Conservation (phyloP, 371 early-diverging fungal species). For the Mucor lusitanicus region DNA sequence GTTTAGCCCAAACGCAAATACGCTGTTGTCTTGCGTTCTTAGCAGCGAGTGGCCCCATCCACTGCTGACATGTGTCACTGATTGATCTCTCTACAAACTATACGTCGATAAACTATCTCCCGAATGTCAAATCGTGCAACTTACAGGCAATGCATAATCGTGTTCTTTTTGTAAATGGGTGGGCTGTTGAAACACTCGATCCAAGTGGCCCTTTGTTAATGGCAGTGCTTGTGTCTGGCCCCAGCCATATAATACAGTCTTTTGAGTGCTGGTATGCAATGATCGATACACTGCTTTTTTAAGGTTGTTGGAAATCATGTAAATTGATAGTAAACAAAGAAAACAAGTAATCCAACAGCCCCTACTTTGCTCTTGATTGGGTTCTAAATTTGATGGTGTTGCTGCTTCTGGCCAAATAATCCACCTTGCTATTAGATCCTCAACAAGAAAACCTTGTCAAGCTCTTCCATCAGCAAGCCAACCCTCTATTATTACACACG, state of each 20-base stretch:
- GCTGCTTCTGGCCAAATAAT: not conserved
- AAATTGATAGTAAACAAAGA: not conserved
- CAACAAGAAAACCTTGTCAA: too few relatives aligned
- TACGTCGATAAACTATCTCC: not conserved
- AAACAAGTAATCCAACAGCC: not conserved
- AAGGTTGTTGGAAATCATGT: not conserved
- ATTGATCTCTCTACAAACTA: constrained; percentile 13
- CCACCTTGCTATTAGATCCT: too few relatives aligned
- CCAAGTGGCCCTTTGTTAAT: constrained; percentile 18
- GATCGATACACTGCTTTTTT: not conserved
- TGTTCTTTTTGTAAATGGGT: constrained; percentile 22
- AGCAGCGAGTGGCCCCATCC: constrained; percentile 53
- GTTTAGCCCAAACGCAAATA: constrained; percentile 45
- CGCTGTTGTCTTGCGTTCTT: constrained; percentile 17
- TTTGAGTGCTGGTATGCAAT: constrained; percentile 1
- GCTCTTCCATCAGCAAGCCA: too few relatives aligned
- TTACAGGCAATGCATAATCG: constrained; percentile 45
- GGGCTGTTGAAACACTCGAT: constrained; percentile 27
- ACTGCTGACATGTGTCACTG: constrained; percentile 34
- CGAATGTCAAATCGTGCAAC: not conserved
- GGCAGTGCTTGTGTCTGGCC: constrained; percentile 42
- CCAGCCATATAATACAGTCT: constrained; percentile 40
- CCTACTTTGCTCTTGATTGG: not conserved
- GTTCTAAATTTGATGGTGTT: not conserved
- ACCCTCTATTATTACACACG: not conserved